These are phyloP conservation scores for Infundibulicybe gibba DNA, from an alignment of 768 basidiomycete genomes.

Conservation along the genomic window DNA sequence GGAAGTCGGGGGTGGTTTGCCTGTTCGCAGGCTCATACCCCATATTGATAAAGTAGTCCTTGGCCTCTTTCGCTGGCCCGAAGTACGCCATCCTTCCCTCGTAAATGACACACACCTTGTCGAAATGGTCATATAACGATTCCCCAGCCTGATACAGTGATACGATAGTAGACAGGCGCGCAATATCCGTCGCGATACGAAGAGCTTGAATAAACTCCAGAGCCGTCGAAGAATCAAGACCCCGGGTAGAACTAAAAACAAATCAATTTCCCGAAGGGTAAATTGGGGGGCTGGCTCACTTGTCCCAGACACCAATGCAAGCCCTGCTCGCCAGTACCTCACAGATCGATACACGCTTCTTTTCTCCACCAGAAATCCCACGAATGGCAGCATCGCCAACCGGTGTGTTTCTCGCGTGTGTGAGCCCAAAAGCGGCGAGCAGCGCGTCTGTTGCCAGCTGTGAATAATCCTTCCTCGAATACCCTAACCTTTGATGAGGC, in stretches of 20 bases:
- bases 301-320: conserved; percentile 73
- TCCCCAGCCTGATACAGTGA: conserved; percentile 87
- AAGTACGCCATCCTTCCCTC: conserved; percentile 78
- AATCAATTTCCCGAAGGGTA: not conserved
- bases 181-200: conserved; percentile 59
- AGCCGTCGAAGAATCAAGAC: conserved; percentile 68
- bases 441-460: conserved; percentile 50
- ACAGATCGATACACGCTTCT: conserved; percentile 77
- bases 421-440: conserved; percentile 71
- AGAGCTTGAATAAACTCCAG: conserved; percentile 70
- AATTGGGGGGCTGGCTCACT: conserved; percentile 35
- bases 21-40: conserved; percentile 55
- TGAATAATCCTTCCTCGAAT: conserved; percentile 40
- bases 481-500: conserved; percentile 49
- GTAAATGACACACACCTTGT: conserved; percentile 77
- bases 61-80: conserved; percentile 60
- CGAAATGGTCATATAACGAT: conserved; percentile 53
- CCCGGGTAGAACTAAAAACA: conserved; percentile 54
- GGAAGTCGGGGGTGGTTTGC: conserved; percentile 65
- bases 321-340: conserved; percentile 66
- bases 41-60: conserved; percentile 73
- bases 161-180: conserved; percentile 57
- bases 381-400: conserved; percentile 77
- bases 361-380: conserved; percentile 76
- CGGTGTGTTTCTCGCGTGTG: conserved; percentile 65